A percentile compares a stretch with the other conserved stretches of the same genome.
phyloP scores from a whole-genome alignment of 164 flowering plant genomes.

The Paratinospora sagittata region DNA sequence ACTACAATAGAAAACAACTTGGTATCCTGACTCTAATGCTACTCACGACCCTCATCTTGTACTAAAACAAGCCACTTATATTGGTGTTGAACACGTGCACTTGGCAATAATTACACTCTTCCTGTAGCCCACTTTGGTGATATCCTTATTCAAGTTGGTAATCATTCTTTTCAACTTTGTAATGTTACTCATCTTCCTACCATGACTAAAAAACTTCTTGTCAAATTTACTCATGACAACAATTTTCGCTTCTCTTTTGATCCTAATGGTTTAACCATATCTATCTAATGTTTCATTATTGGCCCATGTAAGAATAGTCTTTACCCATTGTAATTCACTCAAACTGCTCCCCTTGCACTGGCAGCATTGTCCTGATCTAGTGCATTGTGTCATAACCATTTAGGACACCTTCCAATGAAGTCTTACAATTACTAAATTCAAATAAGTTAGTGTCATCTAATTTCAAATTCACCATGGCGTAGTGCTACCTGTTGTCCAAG shows the following conservation, averaged over 20 bases:
- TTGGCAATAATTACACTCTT: conserved; percentile 1
- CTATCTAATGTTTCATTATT: not conserved
- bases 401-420: not conserved
- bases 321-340: not conserved
- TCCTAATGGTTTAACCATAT: not conserved
- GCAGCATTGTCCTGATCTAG: not conserved
- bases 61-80: not conserved
- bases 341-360: not conserved
- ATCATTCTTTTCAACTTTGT: not conserved
- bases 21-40: not conserved
- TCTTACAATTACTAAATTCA: not conserved
- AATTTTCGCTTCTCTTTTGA: not conserved
- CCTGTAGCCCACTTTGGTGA: not conserved
- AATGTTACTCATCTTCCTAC: not conserved
- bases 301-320: conserved; percentile 5
- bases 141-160: not conserved
- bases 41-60: not conserved
- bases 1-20: not conserved
- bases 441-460: not conserved
- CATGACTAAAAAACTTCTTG: conserved; percentile 3
- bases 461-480: no score
- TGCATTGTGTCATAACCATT: not conserved
- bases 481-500: no score
- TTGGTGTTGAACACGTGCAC: not conserved
- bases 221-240: not conserved